Evolutionary conservation across 2,329 filamentous ascomycete genomes (phyloP), one percentile per base, ranked within the genome.

Genomic region (Ceratocystis diversiconidia): DNA sequence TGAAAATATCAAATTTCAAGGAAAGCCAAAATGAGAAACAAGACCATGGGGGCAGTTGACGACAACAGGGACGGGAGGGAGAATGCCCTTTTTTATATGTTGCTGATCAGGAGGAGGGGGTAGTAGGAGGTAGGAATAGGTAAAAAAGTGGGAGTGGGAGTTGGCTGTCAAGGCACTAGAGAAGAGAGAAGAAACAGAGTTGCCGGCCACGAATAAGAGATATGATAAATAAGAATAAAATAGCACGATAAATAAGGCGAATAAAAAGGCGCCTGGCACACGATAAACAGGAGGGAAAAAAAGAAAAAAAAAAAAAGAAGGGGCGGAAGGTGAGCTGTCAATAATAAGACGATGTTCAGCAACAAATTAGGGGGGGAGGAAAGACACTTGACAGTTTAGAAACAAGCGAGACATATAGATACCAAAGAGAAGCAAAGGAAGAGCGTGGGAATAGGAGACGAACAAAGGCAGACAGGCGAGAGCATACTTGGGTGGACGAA

Each of bases 181-280:
- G 43, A 32, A n/a, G 25, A 32, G 32, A 60, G 17, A n/a, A 61
- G 41, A 46, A 25, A 10, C 36, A 25, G 48, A 28, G 61, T 25
- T 19, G 30, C 28, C n/a, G 30, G 8, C 19, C 7, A 43, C 10
- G 17, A 30, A 57, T 3, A 50, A 63, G 17, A 63, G 3, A 63
- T 15, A n/a, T 22, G 8, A 63, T 52, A 25, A 63, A 36, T n/a
- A n/a, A 59, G 7, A 55, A 57, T n/a, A 59, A 41, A 28, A 64
- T 12, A 57, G 15, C 8, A 43, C 5, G 17, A 57, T 43, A 57
- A 63, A 63, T 3, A 57, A 36, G 17, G 5, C 25, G n/a, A 62
- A 25, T 22, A 63, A 63, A 36, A 19, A 2, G 8, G 19, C 2
- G 17, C 5, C 2, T 48, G 17, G 17, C 36, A 41, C 10, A 48